Evolutionary conservation across 305 asterid species (phyloP).

Genomic region (Caryopteris hybrid): DNA sequence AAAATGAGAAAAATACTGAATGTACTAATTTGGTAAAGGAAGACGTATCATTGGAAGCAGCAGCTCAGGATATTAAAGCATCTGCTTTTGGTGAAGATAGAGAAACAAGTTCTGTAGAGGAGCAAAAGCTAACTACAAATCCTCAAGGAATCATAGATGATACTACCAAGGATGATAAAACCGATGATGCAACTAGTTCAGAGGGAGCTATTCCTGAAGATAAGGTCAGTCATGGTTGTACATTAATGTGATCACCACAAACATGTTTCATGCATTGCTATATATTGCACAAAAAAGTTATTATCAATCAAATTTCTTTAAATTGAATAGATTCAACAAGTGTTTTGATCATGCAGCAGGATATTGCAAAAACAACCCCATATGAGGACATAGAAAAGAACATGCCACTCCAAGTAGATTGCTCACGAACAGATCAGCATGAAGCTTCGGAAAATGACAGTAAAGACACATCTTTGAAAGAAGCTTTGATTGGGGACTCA

Average conservation of each 20-base stretch:
- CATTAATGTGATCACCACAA: neutral
- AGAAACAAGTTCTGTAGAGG: conserved; percentile 19
- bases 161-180: conserved; percentile 15
- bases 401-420: conserved; percentile 13
- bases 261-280: neutral
- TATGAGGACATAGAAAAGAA: conserved; percentile 19
- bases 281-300: neutral
- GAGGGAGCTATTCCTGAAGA: conserved; percentile 10
- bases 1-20: conserved; percentile 16
- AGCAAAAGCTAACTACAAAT: neutral
- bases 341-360: conserved; percentile 12
- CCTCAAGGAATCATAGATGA: conserved; percentile 15
- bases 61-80: conserved; percentile 6
- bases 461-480: conserved; percentile 10
- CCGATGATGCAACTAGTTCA: neutral
- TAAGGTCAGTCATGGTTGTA: neutral
- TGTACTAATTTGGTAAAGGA: conserved; percentile 1
- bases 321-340: neutral
- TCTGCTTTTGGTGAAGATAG: conserved; percentile 12
- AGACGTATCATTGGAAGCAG: conserved; percentile 14
- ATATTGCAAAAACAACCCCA: conserved; percentile 9
- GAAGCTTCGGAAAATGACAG: conserved; percentile 15
- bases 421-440: conserved; percentile 11
- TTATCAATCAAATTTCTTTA: neutral
- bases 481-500: neutral